phyloP scores from a whole-genome alignment of 306 rosid species.

The Malus orientalis region DNA sequence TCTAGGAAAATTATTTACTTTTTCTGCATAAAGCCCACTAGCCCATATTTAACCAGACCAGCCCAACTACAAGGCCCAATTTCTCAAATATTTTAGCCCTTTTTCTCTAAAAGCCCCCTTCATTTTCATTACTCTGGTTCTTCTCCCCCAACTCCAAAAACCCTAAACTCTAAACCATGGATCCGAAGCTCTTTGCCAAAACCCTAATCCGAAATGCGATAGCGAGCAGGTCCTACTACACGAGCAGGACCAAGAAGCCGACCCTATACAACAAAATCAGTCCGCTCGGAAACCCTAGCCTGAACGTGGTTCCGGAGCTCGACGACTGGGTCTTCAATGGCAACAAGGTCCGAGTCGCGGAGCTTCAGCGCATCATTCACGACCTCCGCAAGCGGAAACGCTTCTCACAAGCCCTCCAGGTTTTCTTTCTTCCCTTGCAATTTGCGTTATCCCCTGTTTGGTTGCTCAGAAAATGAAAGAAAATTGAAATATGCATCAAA shows the following conservation, averaged over 20 bases:
- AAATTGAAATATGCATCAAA: neutral
- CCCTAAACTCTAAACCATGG: slow-evolving; percentile 19
- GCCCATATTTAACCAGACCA: neutral
- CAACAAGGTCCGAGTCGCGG: slow-evolving; percentile 50
- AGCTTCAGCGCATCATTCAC: slow-evolving; percentile 69
- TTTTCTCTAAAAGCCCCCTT: neutral
- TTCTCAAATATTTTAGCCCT: neutral
- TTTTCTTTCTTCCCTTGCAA: slow-evolving; percentile 1
- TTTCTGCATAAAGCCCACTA: neutral
- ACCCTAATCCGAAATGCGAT: slow-evolving; percentile 20
- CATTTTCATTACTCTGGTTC: neutral
- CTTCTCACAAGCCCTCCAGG: slow-evolving; percentile 74
- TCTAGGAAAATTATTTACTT: no score
- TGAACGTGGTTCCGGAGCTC: slow-evolving; percentile 47
- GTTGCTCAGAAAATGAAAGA: neutral
- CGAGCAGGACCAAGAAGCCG: slow-evolving; percentile 46
- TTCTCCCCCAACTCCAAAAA: neutral
- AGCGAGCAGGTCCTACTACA: slow-evolving; percentile 48
- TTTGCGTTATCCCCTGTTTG: neutral
- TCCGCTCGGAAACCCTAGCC: slow-evolving; percentile 51
- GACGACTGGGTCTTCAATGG: slow-evolving; percentile 75
- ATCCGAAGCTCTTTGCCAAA: slow-evolving; percentile 33
- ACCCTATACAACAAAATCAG: slow-evolving; percentile 58
- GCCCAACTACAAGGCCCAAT: neutral
- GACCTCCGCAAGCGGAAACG: slow-evolving; percentile 81